These are phyloP conservation scores for Globisporangium perplexum DNA, from an alignment of 352 stramenopile genomes.

Conservation along the genomic window DNA sequence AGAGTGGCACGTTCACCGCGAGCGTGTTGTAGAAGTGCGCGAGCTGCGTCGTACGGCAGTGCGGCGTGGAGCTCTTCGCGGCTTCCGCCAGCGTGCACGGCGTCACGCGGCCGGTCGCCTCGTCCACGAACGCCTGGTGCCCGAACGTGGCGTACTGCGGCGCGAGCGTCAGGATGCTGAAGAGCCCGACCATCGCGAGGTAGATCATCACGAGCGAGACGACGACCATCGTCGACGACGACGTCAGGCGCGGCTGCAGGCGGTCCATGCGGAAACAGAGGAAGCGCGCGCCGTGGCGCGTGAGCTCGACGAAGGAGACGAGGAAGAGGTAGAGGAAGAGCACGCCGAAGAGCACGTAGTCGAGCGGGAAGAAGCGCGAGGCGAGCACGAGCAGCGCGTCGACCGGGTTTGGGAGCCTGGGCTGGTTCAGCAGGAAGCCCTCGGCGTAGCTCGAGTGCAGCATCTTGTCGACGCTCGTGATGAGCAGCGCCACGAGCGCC, in stretches of 20 bases:
- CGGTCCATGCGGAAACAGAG: constrained; percentile 71
- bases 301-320: constrained; percentile 67
- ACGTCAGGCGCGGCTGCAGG: constrained; percentile 67
- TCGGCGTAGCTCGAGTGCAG: constrained; percentile 59
- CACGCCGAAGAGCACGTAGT: constrained; percentile 78
- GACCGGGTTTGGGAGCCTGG: constrained; percentile 65
- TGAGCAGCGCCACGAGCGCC: constrained; percentile 61
- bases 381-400: constrained; percentile 68
- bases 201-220: constrained; percentile 77
- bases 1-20: constrained; percentile 64
- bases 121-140: constrained; percentile 62
- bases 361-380: constrained; percentile 70
- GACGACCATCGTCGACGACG: constrained; percentile 70
- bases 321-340: constrained; percentile 79
- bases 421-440: constrained; percentile 66
- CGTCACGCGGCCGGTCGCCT: constrained; percentile 25
- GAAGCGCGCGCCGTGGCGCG: constrained; percentile 71
- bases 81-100: constrained; percentile 70
- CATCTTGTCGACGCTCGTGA: constrained; percentile 81
- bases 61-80: constrained; percentile 32
- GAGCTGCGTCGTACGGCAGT: constrained; percentile 77
- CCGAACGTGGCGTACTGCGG: constrained; percentile 85
- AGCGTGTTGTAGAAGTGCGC: constrained; percentile 78
- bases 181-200: constrained; percentile 76
- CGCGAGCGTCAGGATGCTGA: constrained; percentile 72